phyloP scores from a whole-genome alignment of 2,329 filamentous ascomycete genomes.

The Macroventuria anomochaeta region DNA sequence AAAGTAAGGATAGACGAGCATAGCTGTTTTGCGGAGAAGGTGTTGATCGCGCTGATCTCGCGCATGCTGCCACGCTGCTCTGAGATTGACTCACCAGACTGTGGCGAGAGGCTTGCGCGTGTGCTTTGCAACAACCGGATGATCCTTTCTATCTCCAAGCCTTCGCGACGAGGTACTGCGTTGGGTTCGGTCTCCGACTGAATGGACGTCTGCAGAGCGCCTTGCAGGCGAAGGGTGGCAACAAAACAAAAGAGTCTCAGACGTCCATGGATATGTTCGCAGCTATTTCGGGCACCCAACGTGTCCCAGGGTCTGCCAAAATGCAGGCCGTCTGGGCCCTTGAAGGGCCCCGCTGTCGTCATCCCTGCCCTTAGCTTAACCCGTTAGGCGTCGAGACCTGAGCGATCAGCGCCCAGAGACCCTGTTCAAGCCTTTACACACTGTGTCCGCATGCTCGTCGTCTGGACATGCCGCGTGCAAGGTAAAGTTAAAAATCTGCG shows the following conservation, averaged over 20 bases:
- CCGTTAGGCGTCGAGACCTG: constrained; percentile 35
- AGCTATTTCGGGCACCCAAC: constrained; percentile 18
- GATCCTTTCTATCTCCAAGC: constrained; percentile 7
- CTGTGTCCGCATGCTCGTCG: constrained; percentile 30
- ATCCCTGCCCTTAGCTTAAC: constrained; percentile 30
- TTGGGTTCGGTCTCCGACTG: constrained; percentile 14
- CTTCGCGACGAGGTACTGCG: constrained; percentile 11
- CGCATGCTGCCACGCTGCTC: constrained; percentile 4
- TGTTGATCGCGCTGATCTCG: constrained; percentile 27
- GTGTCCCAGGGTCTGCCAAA: constrained; percentile 13
- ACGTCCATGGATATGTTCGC: constrained; percentile 13
- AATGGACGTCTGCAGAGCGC: constrained; percentile 12
- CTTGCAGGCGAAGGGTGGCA: constrained; percentile 10
- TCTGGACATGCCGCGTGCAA: constrained; percentile 16
- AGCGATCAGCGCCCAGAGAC: constrained; percentile 30
- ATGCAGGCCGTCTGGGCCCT: constrained; percentile 24
- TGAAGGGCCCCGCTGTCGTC: constrained; percentile 19
- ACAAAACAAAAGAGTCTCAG: constrained; percentile 12
- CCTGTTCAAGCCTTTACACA: constrained; percentile 21
- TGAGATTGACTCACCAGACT: constrained; percentile 18
- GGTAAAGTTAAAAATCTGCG: constrained; percentile 31
- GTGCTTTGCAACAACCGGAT: constrained; percentile 18
- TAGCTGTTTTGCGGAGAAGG: constrained; percentile 15
- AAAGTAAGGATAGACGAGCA: constrained; percentile 5
- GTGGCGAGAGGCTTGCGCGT: constrained; percentile 39